Evolutionary conservation across 2,329 filamentous ascomycete genomes (phyloP), one percentile per base, ranked within the genome.

Genomic region (Waltergamsia citrina): DNA sequence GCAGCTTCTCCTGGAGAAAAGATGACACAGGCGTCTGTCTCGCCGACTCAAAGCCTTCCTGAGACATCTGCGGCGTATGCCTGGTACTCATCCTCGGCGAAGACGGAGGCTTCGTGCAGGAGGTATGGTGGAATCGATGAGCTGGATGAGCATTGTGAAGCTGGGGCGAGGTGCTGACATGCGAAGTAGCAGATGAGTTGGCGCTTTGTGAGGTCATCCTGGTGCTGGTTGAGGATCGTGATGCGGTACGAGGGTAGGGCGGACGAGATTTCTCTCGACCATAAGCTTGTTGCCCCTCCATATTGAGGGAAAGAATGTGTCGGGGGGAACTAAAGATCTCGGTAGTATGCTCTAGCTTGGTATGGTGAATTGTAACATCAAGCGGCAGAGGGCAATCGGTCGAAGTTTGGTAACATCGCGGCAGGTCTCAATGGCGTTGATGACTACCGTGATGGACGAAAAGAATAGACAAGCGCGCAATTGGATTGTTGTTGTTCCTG

Each of bases 1-100:
- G 62, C n/a, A 77, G 52, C 40, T 62, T 67, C 45, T 75, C 71
- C 30, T 73, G 71, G 3, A 77, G 54, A 33, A 74, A 68, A 12
- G 55, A 63, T 0, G 72, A 76, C 11, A 67, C 52, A 1, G 59
- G 56, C 18, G 52, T 49, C 28, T 57, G 61, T 12, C 59, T 57
- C 4, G 49, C 42, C 4, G 57, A 51, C 15, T 71, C 67, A 20
- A 54, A 52, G 25, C 56, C 58, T 38, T 65, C 59, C 41, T 60
- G 54, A 9, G 62, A 61, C n/a, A 65, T 41, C 23, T 54, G 56
- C 4, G 65, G 62, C 15, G 56, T 53, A 4, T 61, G 56, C 35
- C 56, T 56, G 2, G 63, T 59, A 4, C 50, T 49, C 2, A 60
- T 52, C 18, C 60, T 57, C 9, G 60, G 57, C 6, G 51, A 53